Conservation (phyloP, 2,329 filamentous ascomycete genomes). For the Dichotomopilus funicola region DNA sequence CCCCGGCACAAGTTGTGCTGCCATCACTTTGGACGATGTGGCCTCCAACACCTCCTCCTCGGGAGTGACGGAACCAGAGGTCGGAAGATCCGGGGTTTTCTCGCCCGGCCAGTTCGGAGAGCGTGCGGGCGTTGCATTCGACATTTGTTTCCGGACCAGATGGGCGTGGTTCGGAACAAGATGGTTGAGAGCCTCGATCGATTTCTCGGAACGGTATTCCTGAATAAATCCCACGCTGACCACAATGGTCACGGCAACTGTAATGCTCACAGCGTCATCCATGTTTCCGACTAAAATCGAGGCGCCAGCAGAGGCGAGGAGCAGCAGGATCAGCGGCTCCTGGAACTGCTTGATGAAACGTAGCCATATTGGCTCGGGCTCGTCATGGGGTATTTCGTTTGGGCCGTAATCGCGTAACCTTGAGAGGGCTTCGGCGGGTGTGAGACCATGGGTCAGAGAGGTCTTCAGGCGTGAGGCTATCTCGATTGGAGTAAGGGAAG, state of each 20-base stretch:
- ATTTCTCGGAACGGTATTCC: conserved; percentile 96
- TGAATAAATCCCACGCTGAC: conserved; percentile 94
- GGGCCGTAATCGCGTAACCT: conserved; percentile 75
- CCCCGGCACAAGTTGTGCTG: conserved; percentile 79
- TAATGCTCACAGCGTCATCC: conserved; percentile 93
- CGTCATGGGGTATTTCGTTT: conserved; percentile 92
- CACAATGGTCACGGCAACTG: conserved; percentile 92
- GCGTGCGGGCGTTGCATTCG: conserved; percentile 31
- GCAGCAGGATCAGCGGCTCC: conserved; percentile 87
- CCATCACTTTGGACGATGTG: conserved; percentile 77
- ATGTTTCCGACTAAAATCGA: conserved; percentile 88
- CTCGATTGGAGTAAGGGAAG: conserved; percentile 67
- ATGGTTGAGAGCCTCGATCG: conserved; percentile 87
- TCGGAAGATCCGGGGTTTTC: conserved; percentile 41
- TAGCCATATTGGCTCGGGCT: conserved; percentile 89
- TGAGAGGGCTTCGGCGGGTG: conserved; percentile 71
- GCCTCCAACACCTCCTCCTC: conserved; percentile 60
- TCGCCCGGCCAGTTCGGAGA: conserved; percentile 44
- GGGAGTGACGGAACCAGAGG: conserved; percentile 50
- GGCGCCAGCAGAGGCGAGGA: conserved; percentile 79
- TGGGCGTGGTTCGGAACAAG: conserved; percentile 94
- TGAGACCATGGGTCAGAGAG: conserved; percentile 75
- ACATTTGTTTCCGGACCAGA: conserved; percentile 61
- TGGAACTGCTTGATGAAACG: conserved; percentile 96
- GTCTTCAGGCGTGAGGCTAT: conserved; percentile 72